A percentile compares a stretch with the other conserved stretches of the same genome.
phyloP scores from a whole-genome alignment of 176 grass and related monocot species.

The Carex myosuroides region DNA sequence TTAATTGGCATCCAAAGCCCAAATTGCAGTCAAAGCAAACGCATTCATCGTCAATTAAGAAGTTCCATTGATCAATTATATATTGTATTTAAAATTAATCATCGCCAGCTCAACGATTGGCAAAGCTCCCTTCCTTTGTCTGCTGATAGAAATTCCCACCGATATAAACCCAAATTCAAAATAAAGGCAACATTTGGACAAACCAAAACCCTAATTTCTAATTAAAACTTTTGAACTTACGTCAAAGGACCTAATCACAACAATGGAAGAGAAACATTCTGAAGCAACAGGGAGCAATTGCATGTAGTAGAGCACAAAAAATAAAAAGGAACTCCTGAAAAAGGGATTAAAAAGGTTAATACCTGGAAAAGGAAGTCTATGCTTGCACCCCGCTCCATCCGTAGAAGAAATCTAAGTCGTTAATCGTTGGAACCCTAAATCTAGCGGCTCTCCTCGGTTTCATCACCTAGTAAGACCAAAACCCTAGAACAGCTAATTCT shows the following conservation, averaged over 20 bases:
- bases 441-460: constrained; percentile 47
- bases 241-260: not conserved
- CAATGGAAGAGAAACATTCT: not conserved
- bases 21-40: constrained; percentile 2
- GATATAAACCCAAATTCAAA: not conserved
- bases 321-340: constrained; percentile 23
- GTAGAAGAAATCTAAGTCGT: constrained; percentile 53
- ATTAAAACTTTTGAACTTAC: not conserved
- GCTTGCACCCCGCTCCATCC: constrained; percentile 98
- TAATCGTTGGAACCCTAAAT: constrained; percentile 79
- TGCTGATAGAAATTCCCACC: not conserved
- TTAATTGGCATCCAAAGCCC: not conserved
- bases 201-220: constrained; percentile 10
- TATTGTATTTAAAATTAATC: not conserved
- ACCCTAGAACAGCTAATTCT: constrained; percentile 38
- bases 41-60: not conserved
- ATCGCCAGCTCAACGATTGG: not conserved
- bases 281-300: not conserved
- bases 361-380: constrained; percentile 59
- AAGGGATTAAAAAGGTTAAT: constrained; percentile 11
- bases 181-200: not conserved
- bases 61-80: not conserved
- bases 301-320: constrained; percentile 6
- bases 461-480: constrained; percentile 41
- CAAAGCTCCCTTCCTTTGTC: not conserved